Conservation (phyloP, 148 eudicot genomes). For the Rhododendron griersonianum region DNA sequence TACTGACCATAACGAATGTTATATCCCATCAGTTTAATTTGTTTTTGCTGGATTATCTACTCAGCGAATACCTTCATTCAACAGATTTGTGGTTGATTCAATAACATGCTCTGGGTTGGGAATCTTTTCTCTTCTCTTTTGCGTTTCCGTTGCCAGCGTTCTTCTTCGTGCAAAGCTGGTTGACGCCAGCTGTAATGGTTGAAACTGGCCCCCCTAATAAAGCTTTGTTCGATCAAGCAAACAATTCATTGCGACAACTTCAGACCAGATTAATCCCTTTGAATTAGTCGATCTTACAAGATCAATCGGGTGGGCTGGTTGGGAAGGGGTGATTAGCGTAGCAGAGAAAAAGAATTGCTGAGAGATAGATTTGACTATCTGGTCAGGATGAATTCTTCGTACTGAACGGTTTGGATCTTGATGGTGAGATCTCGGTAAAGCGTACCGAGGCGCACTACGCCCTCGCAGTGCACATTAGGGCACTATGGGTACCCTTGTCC, state of each 20-base stretch:
- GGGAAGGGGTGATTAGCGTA: neutral
- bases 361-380: too few species aligned
- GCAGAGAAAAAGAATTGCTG: too few species aligned
- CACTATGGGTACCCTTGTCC: neutral
- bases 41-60: neutral
- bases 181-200: neutral
- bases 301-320: neutral
- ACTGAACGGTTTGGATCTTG: neutral
- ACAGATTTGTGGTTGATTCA: too few species aligned
- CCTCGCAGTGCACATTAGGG: neutral
- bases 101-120: too few species aligned
- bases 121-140: too few species aligned
- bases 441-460: neutral
- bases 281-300: neutral
- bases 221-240: too few species aligned
- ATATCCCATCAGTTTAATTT: neutral
- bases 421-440: neutral
- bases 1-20: neutral
- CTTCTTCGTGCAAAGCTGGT: too few species aligned
- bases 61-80: neutral
- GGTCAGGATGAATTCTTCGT: too few species aligned
- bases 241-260: neutral
- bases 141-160: too few species aligned
- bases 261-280: neutral
- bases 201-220: neutral